phyloP scores from a whole-genome alignment of 164 flowering plant species.

The Saururus chinensis region DNA sequence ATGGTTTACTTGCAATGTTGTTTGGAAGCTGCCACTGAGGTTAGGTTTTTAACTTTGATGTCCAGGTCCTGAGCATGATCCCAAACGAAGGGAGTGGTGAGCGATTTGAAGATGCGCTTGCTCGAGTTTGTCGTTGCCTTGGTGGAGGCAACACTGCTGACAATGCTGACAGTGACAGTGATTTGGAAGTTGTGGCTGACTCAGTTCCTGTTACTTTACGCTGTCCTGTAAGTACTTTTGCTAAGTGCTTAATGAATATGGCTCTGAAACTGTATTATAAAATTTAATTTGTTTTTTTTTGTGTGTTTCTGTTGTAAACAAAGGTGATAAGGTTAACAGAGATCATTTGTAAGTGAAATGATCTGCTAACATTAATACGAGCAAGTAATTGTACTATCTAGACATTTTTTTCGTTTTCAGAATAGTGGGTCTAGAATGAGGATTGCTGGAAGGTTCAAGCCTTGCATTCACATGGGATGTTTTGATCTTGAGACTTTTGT shows the following conservation, averaged over 20 bases:
- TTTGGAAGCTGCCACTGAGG: neutral
- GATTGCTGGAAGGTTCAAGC: constrained; percentile 87
- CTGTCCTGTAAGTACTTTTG: constrained; percentile 71
- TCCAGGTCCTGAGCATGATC: constrained; percentile 63
- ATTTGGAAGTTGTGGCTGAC: constrained; percentile 90
- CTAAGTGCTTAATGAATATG: too few relatives aligned
- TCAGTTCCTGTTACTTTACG: constrained; percentile 66
- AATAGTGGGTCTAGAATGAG: constrained; percentile 98
- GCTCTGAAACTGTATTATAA: neutral
- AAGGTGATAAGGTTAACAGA: too few relatives aligned
- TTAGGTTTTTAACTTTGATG: constrained; percentile 3
- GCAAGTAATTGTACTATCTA: neutral
- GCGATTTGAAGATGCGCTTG: constrained; percentile 80
- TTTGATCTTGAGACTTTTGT: constrained; percentile 95
- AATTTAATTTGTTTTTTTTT: too few relatives aligned
- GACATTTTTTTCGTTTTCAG: constrained; percentile 23
- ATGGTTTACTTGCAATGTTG: too few relatives aligned
- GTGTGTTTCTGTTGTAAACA: too few relatives aligned
- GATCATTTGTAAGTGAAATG: too few relatives aligned
- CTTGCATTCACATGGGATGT: constrained; percentile 94
- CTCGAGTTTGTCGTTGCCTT: constrained; percentile 84
- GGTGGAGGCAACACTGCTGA: constrained; percentile 75
- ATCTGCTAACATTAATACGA: too few relatives aligned
- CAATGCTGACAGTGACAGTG: constrained; percentile 91
- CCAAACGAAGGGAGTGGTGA: constrained; percentile 83